phyloP scores from a whole-genome alignment of 2,329 filamentous ascomycete genomes.

The Fusarium pseudoanthophilum region DNA sequence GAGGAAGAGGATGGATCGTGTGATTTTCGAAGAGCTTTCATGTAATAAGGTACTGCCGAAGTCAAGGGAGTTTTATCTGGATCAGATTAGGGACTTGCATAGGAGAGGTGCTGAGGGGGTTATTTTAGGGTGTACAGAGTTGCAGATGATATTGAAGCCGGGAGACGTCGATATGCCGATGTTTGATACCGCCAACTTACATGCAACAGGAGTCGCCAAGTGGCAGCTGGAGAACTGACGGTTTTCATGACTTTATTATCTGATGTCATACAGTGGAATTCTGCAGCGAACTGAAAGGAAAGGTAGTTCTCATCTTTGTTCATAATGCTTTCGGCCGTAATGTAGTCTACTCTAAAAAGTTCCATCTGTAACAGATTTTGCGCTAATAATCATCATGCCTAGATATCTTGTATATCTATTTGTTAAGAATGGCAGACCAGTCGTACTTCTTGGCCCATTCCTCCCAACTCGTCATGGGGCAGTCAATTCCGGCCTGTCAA shows the following conservation, averaged over 20 bases:
- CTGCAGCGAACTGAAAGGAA: not conserved
- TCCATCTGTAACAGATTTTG: too few relatives aligned
- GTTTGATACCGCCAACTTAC: conserved; percentile 8
- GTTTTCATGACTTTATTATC: too few relatives aligned
- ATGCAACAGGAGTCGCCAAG: not conserved
- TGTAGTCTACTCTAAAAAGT: not conserved
- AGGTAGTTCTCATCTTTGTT: not conserved
- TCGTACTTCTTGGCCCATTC: conserved; percentile 52
- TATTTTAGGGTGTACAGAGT: conserved; percentile 4
- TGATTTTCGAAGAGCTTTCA: conserved; percentile 10
- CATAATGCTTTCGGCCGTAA: not conserved
- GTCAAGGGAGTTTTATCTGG: conserved; percentile 8
- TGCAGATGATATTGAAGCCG: not conserved
- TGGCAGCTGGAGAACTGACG: not conserved
- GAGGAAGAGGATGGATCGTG: not conserved
- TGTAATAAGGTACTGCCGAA: not conserved
- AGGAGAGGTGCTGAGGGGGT: not conserved
- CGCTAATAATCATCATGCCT: not conserved
- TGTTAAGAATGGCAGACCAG: conserved; percentile 44
- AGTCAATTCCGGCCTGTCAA: conserved; percentile 56
- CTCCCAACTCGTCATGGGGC: conserved; percentile 54
- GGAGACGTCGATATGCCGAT: not conserved
- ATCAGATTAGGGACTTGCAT: not conserved
- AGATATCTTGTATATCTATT: not conserved
- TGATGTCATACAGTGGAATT: too few relatives aligned